Base-by-base conservation (phyloP, 1,139 yeast genomes). In the Candida sp. region DNA sequence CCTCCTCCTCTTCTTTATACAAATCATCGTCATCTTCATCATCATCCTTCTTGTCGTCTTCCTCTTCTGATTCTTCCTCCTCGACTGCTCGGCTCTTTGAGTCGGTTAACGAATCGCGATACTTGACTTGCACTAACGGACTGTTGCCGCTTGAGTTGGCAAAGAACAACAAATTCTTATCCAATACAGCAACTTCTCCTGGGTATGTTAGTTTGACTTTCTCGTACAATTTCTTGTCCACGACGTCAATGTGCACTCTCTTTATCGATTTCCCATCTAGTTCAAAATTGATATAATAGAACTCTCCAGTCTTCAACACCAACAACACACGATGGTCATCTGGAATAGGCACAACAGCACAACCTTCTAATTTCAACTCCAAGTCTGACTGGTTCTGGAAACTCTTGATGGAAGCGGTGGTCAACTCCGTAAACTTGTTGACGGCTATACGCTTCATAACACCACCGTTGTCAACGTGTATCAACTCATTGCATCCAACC, bases 381-480 rank as follows among this genome's bases (percentile, higher is more conserved):
- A 87, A 72, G 7, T 68, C 66, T 0, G 83, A 68, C 50, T 81
- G 83, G 61, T 89, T 91, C 30, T 70, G 70, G 54, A 80, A 77
- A 50, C 67, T 69, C 53, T 77, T 74, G 17, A 75, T 74, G 44
- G 85, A 73, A 5, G 78, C 73, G 0, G 93, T 82, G 40, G 77
- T 75, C 31, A 75, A 70, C 2, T 76, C 60, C 12, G 85, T 81
- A 58, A 70, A 87, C 51, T 76, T 72, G 63, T 90, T 90, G 5
- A 88, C 84, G 1, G 88, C 86, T 1, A 88, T 73, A 38, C 93
- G 88, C 58, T 84, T 81, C 1, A 80, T 67, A 27, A 88, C 81
- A 7, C 98, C 98, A 2, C 96, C 86, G 48, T 90, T 85, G 63
- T 92, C 97, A 25, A 92, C 80, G 65, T 90, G 96, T 17, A 91